These are phyloP conservation scores for Aristolochia californica DNA, from an alignment of 164 flowering plant genomes.

Conservation along the genomic window DNA sequence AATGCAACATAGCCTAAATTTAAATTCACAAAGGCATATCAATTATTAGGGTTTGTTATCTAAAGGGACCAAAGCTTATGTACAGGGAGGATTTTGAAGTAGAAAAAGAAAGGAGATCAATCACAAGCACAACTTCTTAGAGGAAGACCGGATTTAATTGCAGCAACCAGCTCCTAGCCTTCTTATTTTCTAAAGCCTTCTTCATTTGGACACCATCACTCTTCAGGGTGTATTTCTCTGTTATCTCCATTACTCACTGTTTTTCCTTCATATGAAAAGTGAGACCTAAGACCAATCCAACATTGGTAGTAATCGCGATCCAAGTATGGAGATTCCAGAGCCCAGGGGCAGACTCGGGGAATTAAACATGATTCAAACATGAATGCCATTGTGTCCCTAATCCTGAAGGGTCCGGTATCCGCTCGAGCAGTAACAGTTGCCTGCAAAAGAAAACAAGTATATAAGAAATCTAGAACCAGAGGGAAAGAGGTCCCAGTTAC, in stretches of 20 bases:
- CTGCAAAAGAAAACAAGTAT: constrained; percentile 25
- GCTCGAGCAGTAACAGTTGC: constrained; percentile 52
- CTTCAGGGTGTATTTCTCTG: neutral
- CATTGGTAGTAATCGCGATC: constrained; percentile 84
- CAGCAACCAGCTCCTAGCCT: no score
- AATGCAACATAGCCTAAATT: no score
- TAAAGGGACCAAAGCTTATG: no score
- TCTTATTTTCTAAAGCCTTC: no score
- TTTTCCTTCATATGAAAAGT: constrained; percentile 33
- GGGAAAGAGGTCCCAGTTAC: neutral
- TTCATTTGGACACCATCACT: no score
- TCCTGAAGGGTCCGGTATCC: constrained; percentile 51
- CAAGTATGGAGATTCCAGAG: constrained; percentile 61
- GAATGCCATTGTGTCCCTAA: constrained; percentile 72
- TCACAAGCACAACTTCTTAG: no score
- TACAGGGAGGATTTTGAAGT: no score
- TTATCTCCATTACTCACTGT: neutral
- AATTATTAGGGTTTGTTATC: no score
- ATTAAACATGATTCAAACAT: constrained; percentile 90
- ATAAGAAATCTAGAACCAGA: neutral
- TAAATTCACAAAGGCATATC: no score
- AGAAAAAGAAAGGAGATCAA: no score
- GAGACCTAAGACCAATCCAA: constrained; percentile 85
- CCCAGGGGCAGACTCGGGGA: constrained; percentile 77
- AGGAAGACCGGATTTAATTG: no score